Percentiles rank a stretch among this genome's conserved stretches.
These are phyloP conservation scores for Prunella vulgaris DNA, from an alignment of 257 asterid species.

Conservation along the genomic window DNA sequence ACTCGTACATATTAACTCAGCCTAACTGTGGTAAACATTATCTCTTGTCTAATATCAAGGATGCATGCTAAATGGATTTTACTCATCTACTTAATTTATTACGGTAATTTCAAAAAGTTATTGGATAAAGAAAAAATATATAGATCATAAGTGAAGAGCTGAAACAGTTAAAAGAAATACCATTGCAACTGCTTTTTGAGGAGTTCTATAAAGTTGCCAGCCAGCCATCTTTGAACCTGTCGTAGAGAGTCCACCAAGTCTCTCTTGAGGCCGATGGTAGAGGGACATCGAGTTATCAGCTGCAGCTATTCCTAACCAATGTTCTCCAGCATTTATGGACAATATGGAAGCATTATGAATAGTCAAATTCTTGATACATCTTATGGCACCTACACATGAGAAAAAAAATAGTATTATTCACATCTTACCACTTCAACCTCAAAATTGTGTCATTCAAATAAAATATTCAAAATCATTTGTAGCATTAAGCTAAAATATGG, in stretches of 20 bases:
- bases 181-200: slow-evolving; percentile 80
- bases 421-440: slow-evolving; percentile 15
- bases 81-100: too few species aligned
- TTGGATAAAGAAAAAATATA: background rate
- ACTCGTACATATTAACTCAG: background rate
- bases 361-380: slow-evolving; percentile 77
- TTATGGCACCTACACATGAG: slow-evolving; percentile 55
- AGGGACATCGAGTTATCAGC: slow-evolving; percentile 99
- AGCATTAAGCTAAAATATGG: background rate
- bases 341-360: slow-evolving; percentile 66
- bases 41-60: too few species aligned
- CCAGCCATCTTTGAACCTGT: slow-evolving; percentile 81
- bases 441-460: background rate
- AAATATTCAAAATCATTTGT: background rate
- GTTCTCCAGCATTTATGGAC: slow-evolving; percentile 87
- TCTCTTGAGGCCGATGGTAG: slow-evolving; percentile 93
- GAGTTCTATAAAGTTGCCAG: slow-evolving; percentile 97
- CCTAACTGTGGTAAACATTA: background rate
- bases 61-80: too few species aligned
- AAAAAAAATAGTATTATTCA: background rate
- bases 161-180: slow-evolving; percentile 31
- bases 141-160: slow-evolving; percentile 9
- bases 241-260: slow-evolving; percentile 69
- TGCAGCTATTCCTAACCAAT: slow-evolving; percentile 97
- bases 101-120: background rate